phyloP scores from a whole-genome alignment of 805 yeast genomes.

The Wickerhamomyces silvicola region DNA sequence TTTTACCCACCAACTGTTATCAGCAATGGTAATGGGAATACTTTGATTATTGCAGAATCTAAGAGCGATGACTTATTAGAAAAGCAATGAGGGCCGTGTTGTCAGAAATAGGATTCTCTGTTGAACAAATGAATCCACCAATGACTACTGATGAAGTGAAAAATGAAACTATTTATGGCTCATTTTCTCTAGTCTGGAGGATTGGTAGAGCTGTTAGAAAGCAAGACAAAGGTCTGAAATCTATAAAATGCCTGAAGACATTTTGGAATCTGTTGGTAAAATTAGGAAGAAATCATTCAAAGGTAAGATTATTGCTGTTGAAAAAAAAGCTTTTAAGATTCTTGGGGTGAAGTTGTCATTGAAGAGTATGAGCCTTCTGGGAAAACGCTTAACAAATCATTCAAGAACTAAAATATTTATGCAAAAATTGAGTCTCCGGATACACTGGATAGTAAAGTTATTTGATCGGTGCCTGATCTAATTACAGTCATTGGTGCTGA shows the following conservation, averaged over 20 bases:
- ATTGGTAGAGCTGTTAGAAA: constrained; percentile 35
- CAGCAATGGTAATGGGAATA: constrained; percentile 38
- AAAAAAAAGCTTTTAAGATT: constrained; percentile 34
- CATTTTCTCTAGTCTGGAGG: constrained; percentile 39
- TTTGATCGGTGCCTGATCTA: constrained; percentile 40
- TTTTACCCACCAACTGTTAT: constrained; percentile 24
- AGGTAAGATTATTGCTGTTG: constrained; percentile 40
- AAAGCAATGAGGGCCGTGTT: constrained; percentile 35
- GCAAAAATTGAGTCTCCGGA: too few species aligned
- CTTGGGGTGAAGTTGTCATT: constrained; percentile 39
- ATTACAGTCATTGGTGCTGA: constrained; percentile 36
- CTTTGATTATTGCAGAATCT: constrained; percentile 27
- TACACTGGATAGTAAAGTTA: constrained; percentile 23
- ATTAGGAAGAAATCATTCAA: constrained; percentile 29
- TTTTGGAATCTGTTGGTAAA: constrained; percentile 33
- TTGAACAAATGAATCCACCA: constrained; percentile 26
- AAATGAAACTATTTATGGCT: constrained; percentile 22
- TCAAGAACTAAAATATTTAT: constrained; percentile 41
- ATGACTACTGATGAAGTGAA: constrained; percentile 26
- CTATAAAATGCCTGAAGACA: constrained; percentile 27
- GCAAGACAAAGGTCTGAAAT: constrained; percentile 33
- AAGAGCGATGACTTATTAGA: constrained; percentile 30
- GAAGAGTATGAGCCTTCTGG: constrained; percentile 15
- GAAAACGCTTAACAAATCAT: constrained; percentile 30
- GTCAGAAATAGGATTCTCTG: constrained; percentile 36